Base-by-base conservation (phyloP, 495 filamentous ascomycete species). In the Aspergillus biplanus region DNA sequence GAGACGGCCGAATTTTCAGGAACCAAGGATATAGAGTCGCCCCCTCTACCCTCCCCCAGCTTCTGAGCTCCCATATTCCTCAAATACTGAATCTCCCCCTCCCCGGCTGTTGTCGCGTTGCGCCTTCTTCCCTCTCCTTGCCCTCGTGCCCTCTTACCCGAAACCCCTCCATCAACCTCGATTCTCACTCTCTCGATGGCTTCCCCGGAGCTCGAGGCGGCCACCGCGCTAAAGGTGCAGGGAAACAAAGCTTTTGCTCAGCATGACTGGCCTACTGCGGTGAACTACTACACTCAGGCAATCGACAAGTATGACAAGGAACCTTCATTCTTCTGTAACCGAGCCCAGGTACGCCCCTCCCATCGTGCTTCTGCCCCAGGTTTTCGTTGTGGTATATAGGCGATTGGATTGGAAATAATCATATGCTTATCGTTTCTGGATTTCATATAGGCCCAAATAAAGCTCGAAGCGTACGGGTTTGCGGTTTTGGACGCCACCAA, bases 401-500 rank as follows among this genome's bases (percentile, higher is more conserved):
- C 21, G 21, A 27, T 27, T 27, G 21, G 2, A 27, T 2, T 27
- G 21, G 59, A 56, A 47, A 39, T 18, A 13, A 12, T 11, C 32
- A 46, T 18, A 50, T 65, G 52, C 69, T 75, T 52, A 74, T 55
- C 21, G n/a, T 65, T 31, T 32, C 13, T 6, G 32, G n/a, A 48
- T 31, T 53, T 27, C 59, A 15, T 58, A 12, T 73, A 97, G 92
- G 90, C 92, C 58, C 85, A 99, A 73, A 92, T 97, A 74, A 98
- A 97, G 82, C 87, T 93, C 56, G 95, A 99, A 78, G 84, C 93
- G 32, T 97, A 92, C 75, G 95, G 95, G 13, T 93, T 92, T 75
- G 93, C 95, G 9, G 89, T 97, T 64, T 82, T 89, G 31, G 95
- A 99, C 78, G 96, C 95, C 32, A 90, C 90, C n/a, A 93, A 91